A percentile compares a stretch with the other conserved stretches of the same genome.
Evolutionary conservation across 495 filamentous ascomycete species (phyloP).

Genomic region (Hypoxylon subgilvum): DNA sequence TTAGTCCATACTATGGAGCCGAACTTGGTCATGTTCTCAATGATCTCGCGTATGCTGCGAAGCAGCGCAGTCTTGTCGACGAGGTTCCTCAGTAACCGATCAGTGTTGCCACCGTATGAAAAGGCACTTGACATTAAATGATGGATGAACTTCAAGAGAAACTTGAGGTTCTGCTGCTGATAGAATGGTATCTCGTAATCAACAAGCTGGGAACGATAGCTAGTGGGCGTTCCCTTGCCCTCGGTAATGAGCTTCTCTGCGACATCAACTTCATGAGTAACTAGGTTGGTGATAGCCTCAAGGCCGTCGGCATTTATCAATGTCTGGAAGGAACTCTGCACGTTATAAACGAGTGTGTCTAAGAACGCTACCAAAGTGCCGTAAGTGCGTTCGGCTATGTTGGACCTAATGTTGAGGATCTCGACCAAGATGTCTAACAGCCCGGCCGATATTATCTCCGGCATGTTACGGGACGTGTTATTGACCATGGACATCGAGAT

Average conservation of each 20-base stretch:
- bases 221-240: slow-evolving; percentile 75
- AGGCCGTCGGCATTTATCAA: slow-evolving; percentile 81
- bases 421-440: slow-evolving; percentile 89
- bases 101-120: slow-evolving; percentile 73
- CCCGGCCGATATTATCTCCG: slow-evolving; percentile 80
- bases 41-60: slow-evolving; percentile 76
- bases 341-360: slow-evolving; percentile 81
- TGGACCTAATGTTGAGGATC: slow-evolving; percentile 81
- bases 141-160: slow-evolving; percentile 93
- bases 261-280: slow-evolving; percentile 76
- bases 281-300: slow-evolving; percentile 83
- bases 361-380: slow-evolving; percentile 82
- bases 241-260: slow-evolving; percentile 67
- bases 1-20: slow-evolving; percentile 94
- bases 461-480: slow-evolving; percentile 59
- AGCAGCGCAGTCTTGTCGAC: slow-evolving; percentile 90
- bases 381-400: slow-evolving; percentile 79
- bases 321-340: slow-evolving; percentile 78
- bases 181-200: slow-evolving; percentile 93
- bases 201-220: slow-evolving; percentile 77
- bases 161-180: slow-evolving; percentile 89
- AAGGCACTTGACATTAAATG: slow-evolving; percentile 86
- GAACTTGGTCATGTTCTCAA: slow-evolving; percentile 76
- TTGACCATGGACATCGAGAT: slow-evolving; percentile 74
- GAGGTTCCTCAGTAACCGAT: slow-evolving; percentile 86